Conservation (phyloP, 2,329 filamentous ascomycete genomes). For the Talaromyces albobiverticillius region DNA sequence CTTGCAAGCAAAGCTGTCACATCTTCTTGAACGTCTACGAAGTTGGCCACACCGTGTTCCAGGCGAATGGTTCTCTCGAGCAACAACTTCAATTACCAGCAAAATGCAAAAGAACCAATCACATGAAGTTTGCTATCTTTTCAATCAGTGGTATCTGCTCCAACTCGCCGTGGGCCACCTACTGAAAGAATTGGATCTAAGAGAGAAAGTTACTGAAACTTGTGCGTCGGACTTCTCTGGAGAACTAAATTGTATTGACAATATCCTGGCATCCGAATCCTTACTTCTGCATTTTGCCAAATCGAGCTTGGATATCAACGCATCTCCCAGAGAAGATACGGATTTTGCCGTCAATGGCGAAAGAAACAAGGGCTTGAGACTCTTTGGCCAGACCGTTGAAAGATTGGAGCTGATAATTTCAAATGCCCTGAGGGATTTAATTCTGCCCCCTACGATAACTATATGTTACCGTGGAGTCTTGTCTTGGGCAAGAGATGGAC, state of each 20-base stretch:
- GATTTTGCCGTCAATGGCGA: not conserved
- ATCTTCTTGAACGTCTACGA: constrained; percentile 1
- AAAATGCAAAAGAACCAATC: not conserved
- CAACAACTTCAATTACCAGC: not conserved
- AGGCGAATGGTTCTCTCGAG: not conserved
- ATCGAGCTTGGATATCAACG: not conserved
- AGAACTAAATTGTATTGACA: constrained; percentile 7
- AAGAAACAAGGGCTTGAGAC: not conserved
- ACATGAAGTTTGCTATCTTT: not conserved
- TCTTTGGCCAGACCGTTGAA: not conserved
- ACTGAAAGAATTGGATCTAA: not conserved
- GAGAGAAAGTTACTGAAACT: not conserved
- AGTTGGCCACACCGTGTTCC: not conserved
- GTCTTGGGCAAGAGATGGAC: not conserved
- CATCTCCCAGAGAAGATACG: not conserved
- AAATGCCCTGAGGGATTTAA: constrained; percentile 1
- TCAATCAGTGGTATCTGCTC: constrained; percentile 9
- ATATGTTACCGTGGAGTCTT: not conserved
- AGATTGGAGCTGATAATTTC: constrained; percentile 5
- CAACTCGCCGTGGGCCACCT: constrained; percentile 1
- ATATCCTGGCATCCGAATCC: constrained; percentile 1
- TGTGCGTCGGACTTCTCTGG: not conserved
- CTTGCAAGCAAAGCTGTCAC: not conserved
- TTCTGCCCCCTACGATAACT: not conserved
- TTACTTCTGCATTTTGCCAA: not conserved